Percentiles rank a stretch among this genome's conserved stretches.
Evolutionary conservation across 169 alveolate species (phyloP).

Genomic region (Plasmodium fragile): DNA sequence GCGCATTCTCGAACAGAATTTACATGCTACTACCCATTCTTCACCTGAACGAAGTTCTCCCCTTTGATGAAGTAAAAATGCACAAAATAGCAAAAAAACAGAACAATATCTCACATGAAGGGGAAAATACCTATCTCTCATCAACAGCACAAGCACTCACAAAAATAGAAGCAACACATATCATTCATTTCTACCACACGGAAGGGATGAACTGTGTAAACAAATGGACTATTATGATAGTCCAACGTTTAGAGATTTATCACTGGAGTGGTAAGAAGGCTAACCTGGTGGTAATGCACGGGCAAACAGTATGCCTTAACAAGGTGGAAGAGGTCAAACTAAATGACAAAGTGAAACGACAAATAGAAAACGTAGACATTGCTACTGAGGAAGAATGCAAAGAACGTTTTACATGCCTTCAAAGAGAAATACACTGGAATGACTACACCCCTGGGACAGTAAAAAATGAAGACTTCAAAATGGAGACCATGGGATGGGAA

Average conservation of each 20-base stretch:
- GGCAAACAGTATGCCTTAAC: background rate
- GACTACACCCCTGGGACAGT: background rate
- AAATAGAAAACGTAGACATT: background rate
- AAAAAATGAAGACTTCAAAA: background rate
- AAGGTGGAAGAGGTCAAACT: background rate
- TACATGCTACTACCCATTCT: background rate
- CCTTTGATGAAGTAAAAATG: background rate
- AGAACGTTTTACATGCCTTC: background rate
- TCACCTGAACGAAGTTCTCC: background rate
- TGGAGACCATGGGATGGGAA: background rate
- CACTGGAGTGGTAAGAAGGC: background rate
- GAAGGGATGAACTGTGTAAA: background rate
- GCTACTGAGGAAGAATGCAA: background rate
- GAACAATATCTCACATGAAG: background rate
- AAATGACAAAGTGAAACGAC: background rate
- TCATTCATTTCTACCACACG: background rate
- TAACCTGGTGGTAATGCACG: background rate
- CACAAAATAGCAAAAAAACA: background rate
- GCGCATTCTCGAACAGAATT: background rate
- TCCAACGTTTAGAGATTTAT: background rate
- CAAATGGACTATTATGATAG: background rate
- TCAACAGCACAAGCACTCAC: background rate
- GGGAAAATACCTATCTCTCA: background rate
- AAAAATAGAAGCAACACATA: background rate
- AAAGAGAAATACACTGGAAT: background rate